These are phyloP conservation scores for Kodamaea kakaduensis DNA, from an alignment of 805 yeast species.

Conservation along the genomic window DNA sequence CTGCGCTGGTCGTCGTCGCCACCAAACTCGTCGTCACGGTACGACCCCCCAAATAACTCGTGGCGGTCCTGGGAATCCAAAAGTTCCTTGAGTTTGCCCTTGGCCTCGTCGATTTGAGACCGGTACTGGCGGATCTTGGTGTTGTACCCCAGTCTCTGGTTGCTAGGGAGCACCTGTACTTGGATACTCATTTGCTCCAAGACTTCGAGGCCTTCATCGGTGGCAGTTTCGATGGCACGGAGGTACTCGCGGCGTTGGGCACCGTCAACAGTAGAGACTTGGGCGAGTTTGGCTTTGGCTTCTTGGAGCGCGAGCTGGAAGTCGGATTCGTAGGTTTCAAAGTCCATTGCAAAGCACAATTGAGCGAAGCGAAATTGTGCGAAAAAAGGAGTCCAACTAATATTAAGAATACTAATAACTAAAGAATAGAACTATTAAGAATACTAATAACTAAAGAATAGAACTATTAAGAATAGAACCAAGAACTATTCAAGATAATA, in stretches of 20 bases:
- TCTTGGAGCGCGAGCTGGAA: conserved; percentile 67
- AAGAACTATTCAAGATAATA: too few relatives aligned
- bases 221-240: conserved; percentile 57
- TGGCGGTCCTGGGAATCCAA: conserved; percentile 70
- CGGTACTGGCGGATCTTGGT: conserved; percentile 72
- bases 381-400: too few relatives aligned
- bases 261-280: conserved; percentile 46
- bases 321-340: conserved; percentile 65
- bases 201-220: conserved; percentile 79
- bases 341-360: conserved; percentile 30
- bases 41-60: conserved; percentile 62
- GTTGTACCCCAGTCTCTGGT: conserved; percentile 64
- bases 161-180: conserved; percentile 78
- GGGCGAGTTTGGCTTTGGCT: conserved; percentile 60
- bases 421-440: too few relatives aligned
- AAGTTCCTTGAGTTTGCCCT: conserved; percentile 49
- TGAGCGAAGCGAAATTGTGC: too few relatives aligned
- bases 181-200: conserved; percentile 86
- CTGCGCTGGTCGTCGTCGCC: conserved; percentile 67
- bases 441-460: too few relatives aligned
- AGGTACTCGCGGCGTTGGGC: conserved; percentile 51
- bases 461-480: too few relatives aligned
- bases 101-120: conserved; percentile 53
- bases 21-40: conserved; percentile 26
- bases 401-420: too few relatives aligned